Percentiles rank a stretch among this genome's conserved stretches.
Evolutionary conservation across 352 stramenopile genomes (phyloP).

Genomic region (Discostella stelligera): DNA sequence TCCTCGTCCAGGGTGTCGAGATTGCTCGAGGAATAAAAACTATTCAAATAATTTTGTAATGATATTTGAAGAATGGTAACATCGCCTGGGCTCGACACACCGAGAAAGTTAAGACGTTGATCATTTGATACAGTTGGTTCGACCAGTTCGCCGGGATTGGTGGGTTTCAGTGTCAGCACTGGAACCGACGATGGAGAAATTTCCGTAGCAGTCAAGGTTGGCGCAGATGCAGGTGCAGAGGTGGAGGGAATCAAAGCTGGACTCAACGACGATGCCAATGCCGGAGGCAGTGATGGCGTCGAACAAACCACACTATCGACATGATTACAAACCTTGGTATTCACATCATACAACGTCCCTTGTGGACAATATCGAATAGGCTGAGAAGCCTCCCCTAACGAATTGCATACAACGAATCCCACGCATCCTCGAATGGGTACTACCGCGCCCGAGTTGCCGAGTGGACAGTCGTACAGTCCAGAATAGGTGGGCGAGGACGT

Average conservation of each 20-base stretch:
- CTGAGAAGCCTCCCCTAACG: neutral
- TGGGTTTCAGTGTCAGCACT: neutral
- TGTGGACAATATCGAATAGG: constrained; percentile 10
- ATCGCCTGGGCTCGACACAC: constrained; percentile 9
- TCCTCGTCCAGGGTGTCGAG: constrained; percentile 13
- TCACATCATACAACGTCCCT: constrained; percentile 34
- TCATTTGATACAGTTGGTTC: constrained; percentile 9
- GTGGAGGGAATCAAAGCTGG: no score
- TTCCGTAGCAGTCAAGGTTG: neutral
- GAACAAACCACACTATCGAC: constrained; percentile 26
- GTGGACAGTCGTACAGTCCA: constrained; percentile 28
- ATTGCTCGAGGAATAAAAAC: constrained; percentile 28
- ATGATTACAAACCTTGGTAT: constrained; percentile 21
- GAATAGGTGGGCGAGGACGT: constrained; percentile 29
- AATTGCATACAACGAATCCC: constrained; percentile 34
- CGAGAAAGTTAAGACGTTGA: constrained; percentile 27
- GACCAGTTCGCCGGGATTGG: neutral
- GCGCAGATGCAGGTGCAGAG: neutral
- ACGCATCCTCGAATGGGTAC: constrained; percentile 26
- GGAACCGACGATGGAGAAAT: neutral
- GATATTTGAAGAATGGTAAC: constrained; percentile 19
- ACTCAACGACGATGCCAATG: neutral
- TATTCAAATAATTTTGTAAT: constrained; percentile 36
- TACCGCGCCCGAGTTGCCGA: constrained; percentile 9
- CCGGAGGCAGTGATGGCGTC: neutral